Percentiles rank a stretch among this genome's conserved stretches.
Conservation (phyloP, 495 filamentous ascomycete genomes). For the Baudoinia panamericana region DNA sequence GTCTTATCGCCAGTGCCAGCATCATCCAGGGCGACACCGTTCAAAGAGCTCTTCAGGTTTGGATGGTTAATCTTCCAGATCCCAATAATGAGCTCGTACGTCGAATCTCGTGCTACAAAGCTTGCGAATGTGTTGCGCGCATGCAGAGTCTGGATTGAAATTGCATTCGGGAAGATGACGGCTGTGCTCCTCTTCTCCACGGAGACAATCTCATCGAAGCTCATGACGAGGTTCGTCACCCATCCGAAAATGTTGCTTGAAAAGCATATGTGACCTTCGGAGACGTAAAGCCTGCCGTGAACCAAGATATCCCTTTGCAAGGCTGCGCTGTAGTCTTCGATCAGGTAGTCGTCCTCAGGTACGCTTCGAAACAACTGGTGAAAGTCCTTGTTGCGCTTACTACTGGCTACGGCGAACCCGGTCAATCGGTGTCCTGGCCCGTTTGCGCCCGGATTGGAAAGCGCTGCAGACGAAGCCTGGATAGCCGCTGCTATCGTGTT, state of each 20-base stretch:
- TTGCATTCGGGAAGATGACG: constrained; percentile 91
- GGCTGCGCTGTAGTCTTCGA: constrained; percentile 96
- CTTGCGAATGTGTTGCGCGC: constrained; percentile 92
- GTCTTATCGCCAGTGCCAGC: constrained; percentile 77
- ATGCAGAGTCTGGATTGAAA: constrained; percentile 91
- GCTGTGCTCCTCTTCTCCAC: constrained; percentile 96
- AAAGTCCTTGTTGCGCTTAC: constrained; percentile 92
- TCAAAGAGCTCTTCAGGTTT: constrained; percentile 71
- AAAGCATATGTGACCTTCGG: constrained; percentile 95
- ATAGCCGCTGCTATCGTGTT: constrained; percentile 56
- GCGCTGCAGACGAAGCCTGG: constrained; percentile 46
- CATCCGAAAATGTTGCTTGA: constrained; percentile 98
- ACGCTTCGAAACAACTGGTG: constrained; percentile 89
- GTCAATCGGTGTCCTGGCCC: constrained; percentile 61
- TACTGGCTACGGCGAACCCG: constrained; percentile 90
- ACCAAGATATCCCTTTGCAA: constrained; percentile 91
- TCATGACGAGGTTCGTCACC: constrained; percentile 93
- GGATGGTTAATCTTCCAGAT: constrained; percentile 98
- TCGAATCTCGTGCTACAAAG: constrained; percentile 85
- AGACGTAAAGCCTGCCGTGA: constrained; percentile 88
- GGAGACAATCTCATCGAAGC: constrained; percentile 92
- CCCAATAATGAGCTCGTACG: constrained; percentile 90
- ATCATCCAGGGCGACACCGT: constrained; percentile 69
- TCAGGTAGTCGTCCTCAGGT: constrained; percentile 93
- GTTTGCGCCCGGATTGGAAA: constrained; percentile 48